Evolutionary conservation across 2,329 filamentous ascomycete species (phyloP).

Genomic region (Teratosphaeria viscida): DNA sequence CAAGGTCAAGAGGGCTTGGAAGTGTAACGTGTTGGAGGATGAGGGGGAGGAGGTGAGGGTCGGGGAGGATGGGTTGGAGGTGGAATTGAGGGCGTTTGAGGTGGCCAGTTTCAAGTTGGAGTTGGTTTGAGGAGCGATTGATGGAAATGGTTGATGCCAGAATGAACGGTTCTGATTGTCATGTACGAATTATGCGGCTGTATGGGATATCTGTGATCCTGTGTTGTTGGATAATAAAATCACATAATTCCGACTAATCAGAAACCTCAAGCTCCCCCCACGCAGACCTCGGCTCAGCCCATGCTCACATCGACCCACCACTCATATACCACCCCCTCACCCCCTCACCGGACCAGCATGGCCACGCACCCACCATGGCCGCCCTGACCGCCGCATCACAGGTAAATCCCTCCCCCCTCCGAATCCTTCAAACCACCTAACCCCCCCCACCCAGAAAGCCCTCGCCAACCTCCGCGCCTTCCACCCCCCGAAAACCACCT

Average conservation of each 20-base stretch:
- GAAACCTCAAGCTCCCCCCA: background rate
- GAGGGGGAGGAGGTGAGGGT: conserved; percentile 57
- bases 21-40: conserved; percentile 83
- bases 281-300: background rate
- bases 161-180: too few relatives aligned
- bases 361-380: conserved; percentile 16
- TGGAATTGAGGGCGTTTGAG: conserved; percentile 30
- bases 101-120: conserved; percentile 27
- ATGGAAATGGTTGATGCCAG: background rate
- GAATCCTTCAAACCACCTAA: too few relatives aligned
- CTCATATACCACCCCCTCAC: background rate
- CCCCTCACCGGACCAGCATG: conserved; percentile 5
- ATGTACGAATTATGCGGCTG: background rate
- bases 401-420: conserved; percentile 3
- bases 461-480: conserved; percentile 48
- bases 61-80: conserved; percentile 27
- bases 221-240: background rate
- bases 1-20: conserved; percentile 65
- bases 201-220: background rate
- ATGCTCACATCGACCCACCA: background rate
- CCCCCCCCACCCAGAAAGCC: conserved; percentile 26
- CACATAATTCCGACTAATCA: background rate
- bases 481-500: conserved; percentile 46
- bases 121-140: conserved; percentile 12
- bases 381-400: conserved; percentile 25